Base-by-base conservation (phyloP, 164 flowering plant genomes). In the Umbilicus rupestris region DNA sequence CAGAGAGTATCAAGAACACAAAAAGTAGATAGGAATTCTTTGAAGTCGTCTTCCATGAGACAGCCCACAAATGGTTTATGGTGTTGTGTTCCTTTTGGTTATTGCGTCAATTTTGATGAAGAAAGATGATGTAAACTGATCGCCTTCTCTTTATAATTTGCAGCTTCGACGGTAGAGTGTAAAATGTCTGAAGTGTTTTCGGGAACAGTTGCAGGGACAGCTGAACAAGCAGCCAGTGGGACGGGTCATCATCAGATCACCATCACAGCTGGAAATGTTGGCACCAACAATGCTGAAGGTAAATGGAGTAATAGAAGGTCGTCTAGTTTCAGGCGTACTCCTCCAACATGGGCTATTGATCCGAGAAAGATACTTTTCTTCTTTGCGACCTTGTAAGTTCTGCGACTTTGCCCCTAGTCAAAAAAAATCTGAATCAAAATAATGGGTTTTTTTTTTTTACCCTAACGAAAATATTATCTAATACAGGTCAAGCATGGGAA, bases 301-400 rank as follows among this genome's bases (percentile, higher is more conserved):
- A 76, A 63, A 70, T 35, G 65, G 39, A 63, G 42, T 35, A 22
- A 62, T 4, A 77, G 75, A 73, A 78, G 85, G 66, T 63, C 65
- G 26, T 69, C 70, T 57, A 73, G 81, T 57, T 77, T 76, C 71
- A 75, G 75, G 71, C 83, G 87, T 3, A 76, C 87, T 19, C 46
- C 86, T 45, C 19, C 70, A 30, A 46, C 79, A 9, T 81, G 89
- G 90, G 41, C 66, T 39, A 22, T 75, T 39, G 85, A 85, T 62
- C 94, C 97, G 16, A 78, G 79, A 73, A 84, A 79, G 71, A 68
- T 90, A 49, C 83, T 88, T 30, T 31, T 88, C 76, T 68, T 88
- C 74, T 90, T 88, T 45, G 97, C 97, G 64, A 85, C 94, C 33
- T 68, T 90, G 97, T 90, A 79, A 83, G 97, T 77, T 39, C 15